These are phyloP conservation scores for Blastobotrys buckinghamii DNA, from an alignment of 1,139 yeast species.

Conservation along the genomic window DNA sequence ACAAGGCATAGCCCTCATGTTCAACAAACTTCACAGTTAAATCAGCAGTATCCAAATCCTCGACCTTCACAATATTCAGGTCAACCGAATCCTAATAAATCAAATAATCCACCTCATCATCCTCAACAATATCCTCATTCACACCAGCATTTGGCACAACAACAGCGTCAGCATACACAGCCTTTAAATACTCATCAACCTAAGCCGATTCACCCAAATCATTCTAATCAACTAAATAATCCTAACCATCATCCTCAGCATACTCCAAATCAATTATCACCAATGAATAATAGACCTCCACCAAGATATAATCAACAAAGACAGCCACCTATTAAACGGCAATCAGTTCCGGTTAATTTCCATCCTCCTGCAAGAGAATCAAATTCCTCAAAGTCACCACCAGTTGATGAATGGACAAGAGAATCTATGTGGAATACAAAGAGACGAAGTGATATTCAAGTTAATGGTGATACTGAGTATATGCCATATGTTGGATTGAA, in stretches of 20 bases:
- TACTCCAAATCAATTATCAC: not conserved
- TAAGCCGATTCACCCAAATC: not conserved
- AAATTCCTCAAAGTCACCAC: not conserved
- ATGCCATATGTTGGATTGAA: constrained; percentile 6
- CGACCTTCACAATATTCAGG: not conserved
- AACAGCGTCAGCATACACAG: constrained; percentile 2
- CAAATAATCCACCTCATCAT: not conserved
- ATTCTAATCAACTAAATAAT: not conserved
- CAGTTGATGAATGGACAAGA: constrained; percentile 11
- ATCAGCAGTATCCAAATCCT: constrained; percentile 3
- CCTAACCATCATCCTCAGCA: not conserved
- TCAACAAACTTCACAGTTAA: not conserved
- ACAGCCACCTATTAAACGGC: constrained; percentile 12
- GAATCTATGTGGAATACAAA: constrained; percentile 12
- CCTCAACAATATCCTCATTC: not conserved
- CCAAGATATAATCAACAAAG: constrained; percentile 13
- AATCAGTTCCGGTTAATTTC: constrained; percentile 14
- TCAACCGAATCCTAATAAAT: not conserved
- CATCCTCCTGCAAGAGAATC: not conserved
- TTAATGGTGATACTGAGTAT: constrained; percentile 5
- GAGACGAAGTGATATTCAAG: constrained; percentile 8
- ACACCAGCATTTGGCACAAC: not conserved
- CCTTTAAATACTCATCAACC: not conserved
- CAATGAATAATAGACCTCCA: not conserved
- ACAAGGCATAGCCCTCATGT: not conserved